Conservation (phyloP, 202 grass and related monocot genomes). For the Dendrocalamus latiflorus region DNA sequence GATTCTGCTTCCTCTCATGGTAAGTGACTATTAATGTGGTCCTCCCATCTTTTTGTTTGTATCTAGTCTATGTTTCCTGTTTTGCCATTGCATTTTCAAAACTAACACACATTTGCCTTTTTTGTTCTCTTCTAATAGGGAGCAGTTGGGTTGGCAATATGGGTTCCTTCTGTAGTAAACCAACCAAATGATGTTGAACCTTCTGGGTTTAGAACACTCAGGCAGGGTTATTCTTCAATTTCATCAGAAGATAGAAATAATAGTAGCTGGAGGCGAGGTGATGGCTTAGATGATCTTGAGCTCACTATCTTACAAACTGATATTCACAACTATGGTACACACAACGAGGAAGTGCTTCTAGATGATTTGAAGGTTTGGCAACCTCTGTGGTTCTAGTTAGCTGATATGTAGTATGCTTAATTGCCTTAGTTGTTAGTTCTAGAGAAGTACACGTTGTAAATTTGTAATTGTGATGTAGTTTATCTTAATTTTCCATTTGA, state of each 20-base stretch:
- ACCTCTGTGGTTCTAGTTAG: slow-evolving; percentile 7
- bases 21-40: slow-evolving; percentile 26
- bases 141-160: slow-evolving; percentile 97
- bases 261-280: slow-evolving; percentile 26
- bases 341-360: slow-evolving; percentile 71
- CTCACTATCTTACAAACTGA: slow-evolving; percentile 55
- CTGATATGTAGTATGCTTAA: background rate
- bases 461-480: background rate
- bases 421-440: background rate
- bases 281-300: slow-evolving; percentile 52
- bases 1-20: slow-evolving; percentile 97
- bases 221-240: slow-evolving; percentile 68
- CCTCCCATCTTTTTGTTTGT: background rate
- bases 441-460: background rate
- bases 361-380: slow-evolving; percentile 89
- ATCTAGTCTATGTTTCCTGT: slow-evolving; percentile 14
- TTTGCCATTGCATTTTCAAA: background rate
- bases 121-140: slow-evolving; percentile 48
- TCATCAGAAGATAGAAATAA: slow-evolving; percentile 55
- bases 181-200: slow-evolving; percentile 47
- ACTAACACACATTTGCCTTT: background rate
- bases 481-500: slow-evolving; percentile 21
- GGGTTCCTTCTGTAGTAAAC: slow-evolving; percentile 96
- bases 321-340: slow-evolving; percentile 38
- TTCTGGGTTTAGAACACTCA: slow-evolving; percentile 44